phyloP scores from a whole-genome alignment of 768 basidiomycete species.

The Tricholoma flavovirens region DNA sequence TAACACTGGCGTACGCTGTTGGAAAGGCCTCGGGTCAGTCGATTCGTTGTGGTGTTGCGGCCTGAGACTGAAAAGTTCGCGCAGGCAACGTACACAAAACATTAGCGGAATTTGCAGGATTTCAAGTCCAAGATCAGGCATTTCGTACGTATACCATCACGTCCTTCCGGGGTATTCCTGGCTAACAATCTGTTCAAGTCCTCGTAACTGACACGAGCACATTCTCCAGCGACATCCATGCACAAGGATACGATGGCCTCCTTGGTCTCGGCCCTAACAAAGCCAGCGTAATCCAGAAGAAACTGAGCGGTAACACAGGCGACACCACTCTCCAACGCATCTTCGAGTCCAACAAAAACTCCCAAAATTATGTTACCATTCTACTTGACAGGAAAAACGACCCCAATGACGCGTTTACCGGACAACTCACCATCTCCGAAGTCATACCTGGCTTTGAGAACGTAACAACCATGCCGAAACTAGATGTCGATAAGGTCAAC shows the following conservation, averaged over 20 bases:
- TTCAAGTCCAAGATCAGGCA: conserved; percentile 57
- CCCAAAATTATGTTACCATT: conserved; percentile 63
- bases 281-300: conserved; percentile 58
- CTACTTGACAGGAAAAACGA: conserved; percentile 58
- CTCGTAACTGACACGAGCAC: conserved; percentile 56
- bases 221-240: conserved; percentile 55
- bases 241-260: conserved; percentile 65
- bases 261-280: conserved; percentile 76
- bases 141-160: conserved; percentile 43
- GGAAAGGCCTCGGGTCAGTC: conserved; percentile 54
- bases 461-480: conserved; percentile 55
- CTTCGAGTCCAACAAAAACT: conserved; percentile 52
- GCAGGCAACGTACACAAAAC: conserved; percentile 54
- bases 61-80: neutral
- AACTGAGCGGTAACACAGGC: conserved; percentile 42
- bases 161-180: neutral
- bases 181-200: conserved; percentile 34
- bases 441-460: conserved; percentile 55
- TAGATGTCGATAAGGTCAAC: conserved; percentile 62
- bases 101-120: conserved; percentile 47
- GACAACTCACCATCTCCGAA: conserved; percentile 68
- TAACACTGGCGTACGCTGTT: conserved; percentile 62
- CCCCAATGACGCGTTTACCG: conserved; percentile 43
- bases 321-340: conserved; percentile 60
- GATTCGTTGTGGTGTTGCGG: neutral